Evolutionary conservation across 176 grass and related monocot species (phyloP).

Genomic region (Otatea glauca): DNA sequence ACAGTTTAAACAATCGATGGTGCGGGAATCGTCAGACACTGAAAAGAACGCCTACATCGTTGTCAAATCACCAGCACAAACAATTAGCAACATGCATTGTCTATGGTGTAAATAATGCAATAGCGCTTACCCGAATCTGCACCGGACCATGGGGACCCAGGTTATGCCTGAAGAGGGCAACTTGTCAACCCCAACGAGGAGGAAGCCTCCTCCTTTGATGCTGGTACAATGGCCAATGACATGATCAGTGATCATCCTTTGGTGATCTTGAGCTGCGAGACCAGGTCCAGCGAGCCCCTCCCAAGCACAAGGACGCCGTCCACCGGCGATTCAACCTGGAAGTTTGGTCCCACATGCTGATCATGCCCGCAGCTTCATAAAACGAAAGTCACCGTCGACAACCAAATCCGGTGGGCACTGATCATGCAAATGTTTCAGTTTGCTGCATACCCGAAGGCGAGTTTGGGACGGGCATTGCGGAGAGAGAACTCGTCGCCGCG

Average conservation of each 20-base stretch:
- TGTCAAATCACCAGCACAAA: no score
- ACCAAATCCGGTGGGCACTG: not conserved
- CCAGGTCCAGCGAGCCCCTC: slow-evolving; percentile 32
- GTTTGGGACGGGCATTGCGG: not conserved
- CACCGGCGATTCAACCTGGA: not conserved
- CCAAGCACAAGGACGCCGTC: slow-evolving; percentile 67
- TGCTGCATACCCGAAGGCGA: slow-evolving; percentile 57
- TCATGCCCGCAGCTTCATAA: slow-evolving; percentile 65
- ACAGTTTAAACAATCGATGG: no score
- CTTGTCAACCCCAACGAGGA: slow-evolving; percentile 53
- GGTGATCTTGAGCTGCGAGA: slow-evolving; percentile 58
- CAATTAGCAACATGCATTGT: no score
- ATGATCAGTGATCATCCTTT: slow-evolving; percentile 41
- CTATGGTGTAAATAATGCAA: no score
- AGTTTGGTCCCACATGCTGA: not conserved
- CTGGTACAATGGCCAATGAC: slow-evolving; percentile 63
- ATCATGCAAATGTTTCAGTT: not conserved
- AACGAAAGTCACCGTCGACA: not conserved
- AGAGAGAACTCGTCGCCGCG: slow-evolving; percentile 46
- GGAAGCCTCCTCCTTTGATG: slow-evolving; percentile 50
- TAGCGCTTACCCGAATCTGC: slow-evolving; percentile 7
- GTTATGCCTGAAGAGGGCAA: slow-evolving; percentile 23
- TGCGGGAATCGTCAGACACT: no score
- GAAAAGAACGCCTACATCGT: no score
- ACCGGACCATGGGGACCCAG: slow-evolving; percentile 56